Evolutionary conservation across 257 asterid species (phyloP), one percentile per base, ranked within the genome.

Genomic region (Euphrasia confusa): DNA sequence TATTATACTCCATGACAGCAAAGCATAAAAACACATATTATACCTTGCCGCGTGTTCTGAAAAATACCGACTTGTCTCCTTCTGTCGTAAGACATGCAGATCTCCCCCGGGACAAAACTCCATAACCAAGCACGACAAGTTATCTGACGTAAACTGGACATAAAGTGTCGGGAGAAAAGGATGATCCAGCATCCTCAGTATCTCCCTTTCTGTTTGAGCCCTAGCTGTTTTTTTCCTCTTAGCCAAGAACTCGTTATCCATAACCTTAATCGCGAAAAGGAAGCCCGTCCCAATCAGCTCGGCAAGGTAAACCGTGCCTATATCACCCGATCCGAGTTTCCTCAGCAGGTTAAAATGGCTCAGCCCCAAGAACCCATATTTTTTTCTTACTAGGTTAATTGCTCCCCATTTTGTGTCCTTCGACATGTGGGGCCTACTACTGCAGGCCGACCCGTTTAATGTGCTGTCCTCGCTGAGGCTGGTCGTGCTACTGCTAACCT

Each of bases 381-480:
- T 74, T 63, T 72, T 73, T 32, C 65, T 71, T 47, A 72, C 27
- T n/a, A 59, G 61, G 53, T 61, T 73, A 57, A 81, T 78, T 18
- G 73, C 76, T 66, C 67, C 73, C 83, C 87, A 80, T 53, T 76
- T 77, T 55, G 47, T 55, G 63, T 77, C 85, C 73, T 83, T 85
- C 1, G 97, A 87, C 97, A 90, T 87, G 80, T 90, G 97, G 1
- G 96, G 97, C 68, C 94, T 87, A 62, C 64, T 85, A 15, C 89
- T 82, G 11, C 57, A 83, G 69, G 85, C 7, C 30, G 30, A 73
- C 69, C 85, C 85, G 61, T 93, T 85, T 58, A 81, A 56, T 69
- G 76, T 78, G 85, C 95, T 90, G 70, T 87, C 97, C 13, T 85
- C 97, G 60, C 95, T 87, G 72, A 77, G 69, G 67, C 81, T 78